Conservation (phyloP, 768 basidiomycete genomes). For the Termitomyces sp. region DNA sequence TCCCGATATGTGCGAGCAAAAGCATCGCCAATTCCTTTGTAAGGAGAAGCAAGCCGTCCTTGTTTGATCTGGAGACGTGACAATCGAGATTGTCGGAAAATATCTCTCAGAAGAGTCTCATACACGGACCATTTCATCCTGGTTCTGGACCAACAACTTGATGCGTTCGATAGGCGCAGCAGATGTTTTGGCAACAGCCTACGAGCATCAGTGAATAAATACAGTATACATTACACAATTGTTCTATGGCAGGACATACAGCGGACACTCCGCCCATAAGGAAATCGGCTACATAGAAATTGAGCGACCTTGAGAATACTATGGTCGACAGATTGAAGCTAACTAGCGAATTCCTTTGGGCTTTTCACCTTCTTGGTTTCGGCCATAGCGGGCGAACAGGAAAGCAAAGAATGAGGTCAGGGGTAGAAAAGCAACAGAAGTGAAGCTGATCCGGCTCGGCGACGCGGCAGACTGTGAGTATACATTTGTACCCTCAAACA, state of each 20-base stretch:
- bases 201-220: neutral
- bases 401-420: constrained; percentile 46
- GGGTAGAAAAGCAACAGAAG: constrained; percentile 32
- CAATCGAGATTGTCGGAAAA: constrained; percentile 28
- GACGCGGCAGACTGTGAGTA: neutral
- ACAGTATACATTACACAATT: neutral
- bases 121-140: constrained; percentile 93
- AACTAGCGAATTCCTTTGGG: constrained; percentile 88
- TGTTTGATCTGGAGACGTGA: constrained; percentile 82
- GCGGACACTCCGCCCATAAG: constrained; percentile 96
- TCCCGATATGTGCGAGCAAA: constrained; percentile 90
- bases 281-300: constrained; percentile 68
- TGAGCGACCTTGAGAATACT: constrained; percentile 14
- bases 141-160: constrained; percentile 97
- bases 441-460: neutral
- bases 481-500: neutral
- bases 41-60: constrained; percentile 92
- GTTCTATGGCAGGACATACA: constrained; percentile 40
- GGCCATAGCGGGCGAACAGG: constrained; percentile 65
- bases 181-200: constrained; percentile 98
- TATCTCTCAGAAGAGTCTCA: neutral
- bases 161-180: constrained; percentile 99
- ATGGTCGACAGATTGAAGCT: constrained; percentile 17
- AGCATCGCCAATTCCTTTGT: constrained; percentile 95
- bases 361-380: constrained; percentile 81